Evolutionary conservation across 108 stramenopile genomes (phyloP), one percentile per base, ranked within the genome.

Genomic region (Pseudonitzschia multiseries): DNA sequence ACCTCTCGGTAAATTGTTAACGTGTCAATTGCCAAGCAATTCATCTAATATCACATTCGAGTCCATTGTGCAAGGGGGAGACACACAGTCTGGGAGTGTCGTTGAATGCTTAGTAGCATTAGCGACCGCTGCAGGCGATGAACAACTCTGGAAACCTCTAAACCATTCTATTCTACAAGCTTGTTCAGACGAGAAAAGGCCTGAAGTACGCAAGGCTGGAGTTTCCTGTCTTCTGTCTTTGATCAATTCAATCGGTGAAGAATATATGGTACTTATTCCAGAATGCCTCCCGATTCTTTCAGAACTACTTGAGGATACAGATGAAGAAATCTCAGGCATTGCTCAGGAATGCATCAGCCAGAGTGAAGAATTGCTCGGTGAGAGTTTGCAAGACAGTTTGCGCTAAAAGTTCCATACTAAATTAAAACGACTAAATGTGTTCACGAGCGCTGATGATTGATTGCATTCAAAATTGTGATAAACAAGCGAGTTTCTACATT

Each of bases 221-320:
- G 77, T 93, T 8, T 69, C 60, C 24, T 91, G 89, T 68, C 83
- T 96, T 8, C 62, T 89, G 8, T 84, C 88, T 12, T 78, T 96
- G 48, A 88, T 96, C 22, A 76, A 90, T 65, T 83, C 90, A 6
- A 84, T 96, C 21, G 95, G 95, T 2, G 95, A 96, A 80, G 95
- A 96, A 68, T 96, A 93, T 75, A 92, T 96, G 95, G 90, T 93
- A 3, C 74, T 96, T 13, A 86, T 96, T 57, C 95, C 95, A 0
- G 92, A 96, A 76, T 96, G 95, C 61, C 69, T 96, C 27, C 95
- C 95, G 22, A 79, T 90, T n/a, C 82, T 96, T 15, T 92, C 91
- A 5, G 95, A 96, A 69, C 74, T 92, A 13, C 75, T 96, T 36
- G 95, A 96, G 79, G 94, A 96, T 65, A 70, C 68, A 8, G 86